phyloP scores from a whole-genome alignment of 2,329 filamentous ascomycete genomes.

The Trichoderma breve region DNA sequence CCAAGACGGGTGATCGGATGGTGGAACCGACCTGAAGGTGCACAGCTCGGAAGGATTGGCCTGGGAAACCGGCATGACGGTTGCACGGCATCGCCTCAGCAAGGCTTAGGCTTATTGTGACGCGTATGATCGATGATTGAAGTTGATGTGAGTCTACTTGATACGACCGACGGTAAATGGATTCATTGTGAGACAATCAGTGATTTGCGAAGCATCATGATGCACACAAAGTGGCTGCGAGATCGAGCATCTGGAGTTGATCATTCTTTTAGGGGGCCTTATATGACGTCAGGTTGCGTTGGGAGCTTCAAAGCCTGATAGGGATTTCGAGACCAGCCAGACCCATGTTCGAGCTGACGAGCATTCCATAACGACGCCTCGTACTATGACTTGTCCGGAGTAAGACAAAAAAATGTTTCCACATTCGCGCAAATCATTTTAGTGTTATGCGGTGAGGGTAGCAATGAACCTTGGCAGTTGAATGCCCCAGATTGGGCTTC shows the following conservation, averaged over 20 bases:
- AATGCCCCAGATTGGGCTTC: neutral
- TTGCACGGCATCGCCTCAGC: constrained; percentile 3
- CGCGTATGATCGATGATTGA: constrained; percentile 1
- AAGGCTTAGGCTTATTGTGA: neutral
- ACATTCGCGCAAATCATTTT: neutral
- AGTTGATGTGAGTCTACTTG: neutral
- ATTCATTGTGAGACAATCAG: neutral
- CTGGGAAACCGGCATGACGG: neutral
- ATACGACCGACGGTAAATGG: neutral
- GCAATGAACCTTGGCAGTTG: neutral
- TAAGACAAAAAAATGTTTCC: neutral
- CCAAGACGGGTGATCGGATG: constrained; percentile 12
- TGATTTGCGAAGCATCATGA: constrained; percentile 5
- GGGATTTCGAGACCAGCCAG: neutral
- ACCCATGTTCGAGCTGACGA: neutral
- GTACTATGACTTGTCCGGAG: neutral
- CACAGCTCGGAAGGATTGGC: neutral
- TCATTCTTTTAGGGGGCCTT: neutral
- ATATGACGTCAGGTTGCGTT: constrained; percentile 19
- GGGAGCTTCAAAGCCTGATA: neutral
- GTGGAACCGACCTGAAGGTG: neutral
- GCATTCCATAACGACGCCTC: neutral
- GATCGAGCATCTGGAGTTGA: neutral
- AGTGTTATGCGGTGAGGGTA: neutral
- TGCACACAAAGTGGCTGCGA: neutral